These are phyloP conservation scores for Grosmannia penicillata DNA, from an alignment of 2,329 filamentous ascomycete species.

Conservation along the genomic window DNA sequence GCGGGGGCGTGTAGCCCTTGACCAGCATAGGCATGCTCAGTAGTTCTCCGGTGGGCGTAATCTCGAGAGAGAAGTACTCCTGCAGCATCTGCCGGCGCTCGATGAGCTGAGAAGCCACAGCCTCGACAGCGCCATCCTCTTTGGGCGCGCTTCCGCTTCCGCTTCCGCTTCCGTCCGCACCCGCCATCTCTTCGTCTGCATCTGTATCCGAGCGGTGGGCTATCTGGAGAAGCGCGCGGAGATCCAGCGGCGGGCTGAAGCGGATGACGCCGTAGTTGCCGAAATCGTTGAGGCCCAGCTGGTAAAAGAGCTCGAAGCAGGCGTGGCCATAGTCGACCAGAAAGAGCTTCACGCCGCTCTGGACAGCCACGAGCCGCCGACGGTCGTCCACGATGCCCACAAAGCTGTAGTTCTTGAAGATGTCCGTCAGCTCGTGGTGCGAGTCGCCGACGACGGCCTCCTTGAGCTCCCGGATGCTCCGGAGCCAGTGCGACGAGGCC, in stretches of 20 bases:
- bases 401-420: slow-evolving; percentile 80
- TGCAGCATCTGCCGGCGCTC: slow-evolving; percentile 70
- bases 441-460: slow-evolving; percentile 65
- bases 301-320: slow-evolving; percentile 86
- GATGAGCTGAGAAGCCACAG: slow-evolving; percentile 54
- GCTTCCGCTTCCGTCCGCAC: slow-evolving; percentile 4
- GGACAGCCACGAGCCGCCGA: slow-evolving; percentile 79
- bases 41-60: slow-evolving; percentile 65
- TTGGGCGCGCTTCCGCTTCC: slow-evolving; percentile 42
- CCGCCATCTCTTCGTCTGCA: slow-evolving; percentile 11
- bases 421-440: slow-evolving; percentile 74
- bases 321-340: slow-evolving; percentile 85
- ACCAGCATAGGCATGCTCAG: slow-evolving; percentile 68
- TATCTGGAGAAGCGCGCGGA: slow-evolving; percentile 56
- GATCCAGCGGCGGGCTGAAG: slow-evolving; percentile 59
- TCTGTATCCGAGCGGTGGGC: slow-evolving; percentile 55
- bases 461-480: slow-evolving; percentile 75
- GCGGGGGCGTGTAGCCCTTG: slow-evolving; percentile 74
- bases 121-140: slow-evolving; percentile 48
- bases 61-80: slow-evolving; percentile 83
- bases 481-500: slow-evolving; percentile 55
- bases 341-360: slow-evolving; percentile 82
- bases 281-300: slow-evolving; percentile 87
- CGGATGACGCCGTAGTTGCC: slow-evolving; percentile 81
- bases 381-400: slow-evolving; percentile 83